Percentiles rank a stretch among this genome's conserved stretches.
phyloP scores from a whole-genome alignment of 2,329 filamentous ascomycete species.

The Coniochaeta sp. region DNA sequence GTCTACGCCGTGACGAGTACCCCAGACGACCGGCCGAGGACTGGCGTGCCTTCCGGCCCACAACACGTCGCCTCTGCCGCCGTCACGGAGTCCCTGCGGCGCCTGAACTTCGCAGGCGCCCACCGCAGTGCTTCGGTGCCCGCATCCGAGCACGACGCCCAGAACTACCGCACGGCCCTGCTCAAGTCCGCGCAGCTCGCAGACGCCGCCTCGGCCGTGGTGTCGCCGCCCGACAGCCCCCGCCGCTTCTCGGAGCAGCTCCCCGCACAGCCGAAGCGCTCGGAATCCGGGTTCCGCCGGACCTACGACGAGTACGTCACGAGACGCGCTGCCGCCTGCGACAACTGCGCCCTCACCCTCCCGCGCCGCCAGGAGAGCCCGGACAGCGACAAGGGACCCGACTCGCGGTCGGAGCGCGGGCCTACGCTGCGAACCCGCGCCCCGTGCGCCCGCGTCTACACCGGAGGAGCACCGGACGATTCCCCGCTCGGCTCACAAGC shows the following conservation, averaged over 20 bases:
- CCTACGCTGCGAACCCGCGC: constrained; percentile 55
- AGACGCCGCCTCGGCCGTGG: constrained; percentile 32
- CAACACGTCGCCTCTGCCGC: constrained; percentile 20
- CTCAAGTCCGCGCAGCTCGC: constrained; percentile 28
- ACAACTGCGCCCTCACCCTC: constrained; percentile 61
- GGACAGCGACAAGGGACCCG: constrained; percentile 27
- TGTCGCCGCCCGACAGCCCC: constrained; percentile 51
- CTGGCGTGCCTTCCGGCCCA: constrained; percentile 30
- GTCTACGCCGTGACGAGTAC: constrained; percentile 19
- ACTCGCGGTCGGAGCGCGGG: constrained; percentile 12
- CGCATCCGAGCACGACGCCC: constrained; percentile 35
- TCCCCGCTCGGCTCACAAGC: constrained; percentile 45
- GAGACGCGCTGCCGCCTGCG: constrained; percentile 55
- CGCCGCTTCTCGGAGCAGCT: constrained; percentile 28
- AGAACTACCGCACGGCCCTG: constrained; percentile 32
- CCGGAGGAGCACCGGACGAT: constrained; percentile 27
- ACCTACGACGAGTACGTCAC: constrained; percentile 62
- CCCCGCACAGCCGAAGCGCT: constrained; percentile 11
- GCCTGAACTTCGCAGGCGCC: constrained; percentile 32
- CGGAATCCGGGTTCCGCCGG: constrained; percentile 52
- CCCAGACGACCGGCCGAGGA: constrained; percentile 26
- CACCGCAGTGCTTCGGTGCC: constrained; percentile 35
- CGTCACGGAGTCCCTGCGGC: constrained; percentile 39
- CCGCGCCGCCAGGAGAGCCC: constrained; percentile 36
- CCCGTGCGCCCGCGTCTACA: constrained; percentile 51